Base-by-base conservation (phyloP, 495 filamentous ascomycete species). In the Lepraria neglecta region DNA sequence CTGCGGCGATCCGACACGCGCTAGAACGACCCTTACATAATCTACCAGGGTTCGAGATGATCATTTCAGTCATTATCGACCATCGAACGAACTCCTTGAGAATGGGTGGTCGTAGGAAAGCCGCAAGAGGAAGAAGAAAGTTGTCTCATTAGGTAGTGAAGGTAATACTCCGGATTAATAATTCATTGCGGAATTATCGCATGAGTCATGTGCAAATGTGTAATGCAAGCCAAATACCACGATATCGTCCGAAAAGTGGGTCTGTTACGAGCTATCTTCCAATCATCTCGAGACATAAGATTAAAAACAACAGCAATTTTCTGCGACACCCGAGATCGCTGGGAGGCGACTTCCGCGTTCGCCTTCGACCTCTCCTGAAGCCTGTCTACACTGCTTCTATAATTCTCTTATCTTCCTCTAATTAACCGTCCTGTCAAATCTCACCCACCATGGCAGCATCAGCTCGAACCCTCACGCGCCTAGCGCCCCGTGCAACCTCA, bases 381-480 rank as follows among this genome's bases (percentile, higher is more conserved):
- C 21, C 6, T 30, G 17, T 54, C 51, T 6, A 11, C 4, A 54
- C 14, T 33, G 51, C 7, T 31, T n/a, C 19, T 19, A 38, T 4
- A 42, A 27, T 9, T 6, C 1, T 9, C 24, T 19, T 24, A 43
- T 17, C 28, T 42, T 14, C 3, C 17, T 0, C 3, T 7, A 17
- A 11, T 4, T 21, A 33, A 11, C 12, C 38, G 10, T 17, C 24
- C 14, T 44, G 17, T 28, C 5, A 6, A 15, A 19, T 30, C 15
- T 27, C 10, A 31, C 31, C 5, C 74, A 77, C 68, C 66, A 83
- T 84, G 82, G 82, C 81, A 62, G 80, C 81, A 31, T 75, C 77
- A 72, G 79, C 80, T 66, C 73, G 78, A 59, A 68, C 76, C 60
- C 71, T 79, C 61, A 76, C 79, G 59, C 80, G 79, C 67, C 72